These are phyloP conservation scores for Podospora pseudopauciseta DNA, from an alignment of 495 filamentous ascomycete genomes.

Conservation along the genomic window DNA sequence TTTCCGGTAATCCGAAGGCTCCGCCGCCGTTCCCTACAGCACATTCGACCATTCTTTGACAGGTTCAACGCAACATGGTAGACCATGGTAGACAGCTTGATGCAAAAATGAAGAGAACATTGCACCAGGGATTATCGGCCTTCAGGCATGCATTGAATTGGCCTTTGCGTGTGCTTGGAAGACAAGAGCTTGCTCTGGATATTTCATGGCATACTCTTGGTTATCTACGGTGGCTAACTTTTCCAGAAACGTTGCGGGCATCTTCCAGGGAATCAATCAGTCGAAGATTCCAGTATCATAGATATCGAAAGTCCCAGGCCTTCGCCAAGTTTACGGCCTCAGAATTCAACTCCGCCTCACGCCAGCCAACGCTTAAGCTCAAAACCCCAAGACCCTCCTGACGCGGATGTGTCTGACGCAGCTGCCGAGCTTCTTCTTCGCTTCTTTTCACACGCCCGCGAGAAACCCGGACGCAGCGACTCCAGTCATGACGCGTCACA, in stretches of 20 bases:
- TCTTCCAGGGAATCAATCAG: background rate
- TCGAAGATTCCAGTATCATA: background rate
- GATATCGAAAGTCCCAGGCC: background rate
- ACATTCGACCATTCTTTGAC: no score
- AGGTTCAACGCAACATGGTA: no score
- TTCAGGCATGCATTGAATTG: no score
- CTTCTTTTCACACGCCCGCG: constrained; percentile 24
- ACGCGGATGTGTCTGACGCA: constrained; percentile 25
- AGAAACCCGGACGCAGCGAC: constrained; percentile 5
- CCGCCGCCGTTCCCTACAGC: background rate
- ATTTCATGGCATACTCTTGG: no score
- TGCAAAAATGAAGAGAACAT: no score
- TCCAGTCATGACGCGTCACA: background rate
- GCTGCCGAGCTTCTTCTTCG: constrained; percentile 27
- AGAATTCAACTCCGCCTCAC: background rate
- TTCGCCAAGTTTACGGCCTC: background rate
- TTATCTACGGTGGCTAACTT: background rate
- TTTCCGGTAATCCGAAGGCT: background rate
- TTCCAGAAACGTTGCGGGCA: constrained; percentile 26
- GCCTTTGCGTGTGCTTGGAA: no score
- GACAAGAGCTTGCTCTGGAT: no score
- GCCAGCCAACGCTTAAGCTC: background rate
- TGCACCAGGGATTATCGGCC: no score
- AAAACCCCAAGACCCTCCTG: background rate
- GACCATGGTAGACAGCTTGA: no score